These are phyloP conservation scores for Boeremia exigua DNA, from an alignment of 2,329 filamentous ascomycete species.

Conservation along the genomic window DNA sequence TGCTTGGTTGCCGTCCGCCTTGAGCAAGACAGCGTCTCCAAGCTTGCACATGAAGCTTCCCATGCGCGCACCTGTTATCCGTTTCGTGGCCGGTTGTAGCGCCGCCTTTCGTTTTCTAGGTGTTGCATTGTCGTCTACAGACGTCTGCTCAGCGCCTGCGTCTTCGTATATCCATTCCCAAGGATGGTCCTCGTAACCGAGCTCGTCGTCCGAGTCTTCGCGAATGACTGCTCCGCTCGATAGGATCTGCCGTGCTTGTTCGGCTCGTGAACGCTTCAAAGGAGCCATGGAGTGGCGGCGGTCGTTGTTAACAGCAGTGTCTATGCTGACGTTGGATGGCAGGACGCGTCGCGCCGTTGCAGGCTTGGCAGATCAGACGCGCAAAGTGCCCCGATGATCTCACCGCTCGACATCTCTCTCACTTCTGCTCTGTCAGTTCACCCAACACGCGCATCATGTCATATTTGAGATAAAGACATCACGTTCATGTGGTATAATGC, in stretches of 20 bases:
- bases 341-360: conserved; percentile 35
- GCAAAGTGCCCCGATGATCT: conserved; percentile 27
- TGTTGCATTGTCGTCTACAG: conserved; percentile 31
- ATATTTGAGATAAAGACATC: neutral
- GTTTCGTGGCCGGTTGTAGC: conserved; percentile 36
- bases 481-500: neutral
- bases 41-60: conserved; percentile 79
- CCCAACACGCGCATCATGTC: neutral
- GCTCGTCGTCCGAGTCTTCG: conserved; percentile 88
- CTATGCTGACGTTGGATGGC: conserved; percentile 35
- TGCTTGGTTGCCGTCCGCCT: conserved; percentile 86
- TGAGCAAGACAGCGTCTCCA: conserved; percentile 85
- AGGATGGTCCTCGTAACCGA: conserved; percentile 60
- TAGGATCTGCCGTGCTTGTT: conserved; percentile 58
- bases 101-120: conserved; percentile 44
- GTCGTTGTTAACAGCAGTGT: conserved; percentile 18
- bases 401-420: conserved; percentile 14
- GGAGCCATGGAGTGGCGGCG: conserved; percentile 46
- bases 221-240: conserved; percentile 68
- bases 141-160: conserved; percentile 25
- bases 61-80: conserved; percentile 82
- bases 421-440: neutral
- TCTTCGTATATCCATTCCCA: conserved; percentile 64
- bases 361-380: conserved; percentile 37
- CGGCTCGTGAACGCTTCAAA: conserved; percentile 49